Conservation (phyloP, 2,329 filamentous ascomycete species). For the Ploettnerulaceae sp. region DNA sequence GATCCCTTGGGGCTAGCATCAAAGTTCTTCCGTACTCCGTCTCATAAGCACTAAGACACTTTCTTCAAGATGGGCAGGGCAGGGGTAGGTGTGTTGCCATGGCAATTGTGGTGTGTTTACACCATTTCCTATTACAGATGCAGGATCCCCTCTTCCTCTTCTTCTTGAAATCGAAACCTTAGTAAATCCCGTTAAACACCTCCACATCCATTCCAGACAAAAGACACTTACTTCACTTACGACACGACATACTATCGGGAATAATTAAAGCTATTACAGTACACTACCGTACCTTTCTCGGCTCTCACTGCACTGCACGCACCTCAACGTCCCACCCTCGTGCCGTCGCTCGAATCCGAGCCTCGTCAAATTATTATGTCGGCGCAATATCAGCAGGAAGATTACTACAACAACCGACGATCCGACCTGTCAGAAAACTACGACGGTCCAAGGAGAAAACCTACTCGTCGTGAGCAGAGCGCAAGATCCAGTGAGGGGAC, state of each 20-base stretch:
- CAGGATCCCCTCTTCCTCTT: neutral
- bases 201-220: conserved; percentile 13
- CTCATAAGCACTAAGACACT: too few species aligned
- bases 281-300: neutral
- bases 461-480: conserved; percentile 32
- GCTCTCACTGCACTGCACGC: neutral
- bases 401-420: conserved; percentile 26
- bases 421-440: conserved; percentile 32
- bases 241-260: conserved; percentile 12
- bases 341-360: conserved; percentile 1
- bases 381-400: conserved; percentile 31
- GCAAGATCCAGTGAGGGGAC: conserved; percentile 77
- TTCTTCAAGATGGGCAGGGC: too few species aligned
- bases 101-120: too few species aligned
- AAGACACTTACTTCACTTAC: conserved; percentile 8
- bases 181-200: neutral
- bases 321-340: conserved; percentile 4
- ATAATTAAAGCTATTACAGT: conserved; percentile 12
- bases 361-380: conserved; percentile 23
- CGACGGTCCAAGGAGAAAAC: conserved; percentile 30
- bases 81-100: neutral
- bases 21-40: too few species aligned
- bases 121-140: conserved; percentile 12
- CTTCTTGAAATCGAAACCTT: conserved; percentile 3
- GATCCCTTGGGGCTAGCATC: too few species aligned